Evolutionary conservation across 2,329 filamentous ascomycete species (phyloP).

Genomic region (Colletotrichum camelliae): DNA sequence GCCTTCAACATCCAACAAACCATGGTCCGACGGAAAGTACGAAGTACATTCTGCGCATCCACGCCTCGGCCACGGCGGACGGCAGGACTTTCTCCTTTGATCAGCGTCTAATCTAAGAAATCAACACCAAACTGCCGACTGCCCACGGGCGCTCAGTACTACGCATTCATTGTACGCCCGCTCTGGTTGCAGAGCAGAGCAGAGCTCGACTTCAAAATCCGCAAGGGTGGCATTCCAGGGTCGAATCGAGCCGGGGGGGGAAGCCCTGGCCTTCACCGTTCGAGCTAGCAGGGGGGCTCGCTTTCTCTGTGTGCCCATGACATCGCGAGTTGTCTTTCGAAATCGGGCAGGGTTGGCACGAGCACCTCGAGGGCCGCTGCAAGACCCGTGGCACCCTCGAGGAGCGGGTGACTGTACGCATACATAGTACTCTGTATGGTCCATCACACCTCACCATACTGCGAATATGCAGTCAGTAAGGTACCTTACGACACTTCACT

Average conservation of each 20-base stretch:
- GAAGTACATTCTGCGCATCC: neutral
- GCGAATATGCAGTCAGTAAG: neutral
- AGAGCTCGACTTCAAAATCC: neutral
- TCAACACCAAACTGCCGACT: neutral
- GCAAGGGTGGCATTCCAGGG: constrained; percentile 10
- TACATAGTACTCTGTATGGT: neutral
- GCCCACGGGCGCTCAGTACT: neutral
- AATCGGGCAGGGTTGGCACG: constrained; percentile 3
- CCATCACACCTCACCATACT: neutral
- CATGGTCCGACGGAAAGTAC: neutral
- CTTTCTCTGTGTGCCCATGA: neutral
- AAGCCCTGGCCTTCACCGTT: constrained; percentile 9
- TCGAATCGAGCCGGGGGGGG: neutral
- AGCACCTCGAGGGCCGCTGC: neutral
- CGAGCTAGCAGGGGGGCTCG: constrained; percentile 1
- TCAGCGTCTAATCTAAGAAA: neutral
- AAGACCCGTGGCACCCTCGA: neutral
- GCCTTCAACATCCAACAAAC: neutral
- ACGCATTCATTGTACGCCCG: neutral
- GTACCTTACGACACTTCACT: neutral
- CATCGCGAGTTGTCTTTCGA: neutral
- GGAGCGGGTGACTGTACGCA: neutral
- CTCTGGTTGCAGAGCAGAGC: neutral
- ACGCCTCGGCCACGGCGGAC: neutral
- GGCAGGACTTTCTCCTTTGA: neutral